A percentile compares a stretch with the other conserved stretches of the same genome.
These are phyloP conservation scores for Serendipita sp. DNA, from an alignment of 768 basidiomycete genomes.

Conservation along the genomic window DNA sequence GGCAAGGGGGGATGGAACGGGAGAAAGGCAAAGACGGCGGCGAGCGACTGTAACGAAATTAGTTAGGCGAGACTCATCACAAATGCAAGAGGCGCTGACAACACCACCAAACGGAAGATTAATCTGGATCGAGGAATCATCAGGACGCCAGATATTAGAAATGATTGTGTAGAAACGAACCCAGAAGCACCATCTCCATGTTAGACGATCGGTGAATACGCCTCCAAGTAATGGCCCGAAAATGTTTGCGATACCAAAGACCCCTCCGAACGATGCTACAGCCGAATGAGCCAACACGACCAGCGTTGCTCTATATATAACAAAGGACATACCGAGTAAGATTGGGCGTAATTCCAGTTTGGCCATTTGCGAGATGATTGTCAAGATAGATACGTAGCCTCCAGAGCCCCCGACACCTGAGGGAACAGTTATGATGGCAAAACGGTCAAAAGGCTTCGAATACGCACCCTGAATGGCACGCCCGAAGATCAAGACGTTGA, in stretches of 20 bases:
- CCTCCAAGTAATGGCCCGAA: constrained; percentile 24
- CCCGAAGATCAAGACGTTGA: constrained; percentile 21
- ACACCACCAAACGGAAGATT: constrained; percentile 3
- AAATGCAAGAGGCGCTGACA: background rate
- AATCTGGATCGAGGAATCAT: background rate
- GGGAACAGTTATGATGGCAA: background rate
- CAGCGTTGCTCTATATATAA: background rate
- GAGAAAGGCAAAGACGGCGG: background rate
- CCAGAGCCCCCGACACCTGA: background rate
- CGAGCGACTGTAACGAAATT: background rate
- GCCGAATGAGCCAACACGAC: too few species aligned
- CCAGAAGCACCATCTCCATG: constrained; percentile 22
- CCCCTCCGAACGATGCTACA: constrained; percentile 7
- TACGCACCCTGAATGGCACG: constrained; percentile 23
- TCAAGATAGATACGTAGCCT: background rate
- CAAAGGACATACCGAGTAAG: background rate
- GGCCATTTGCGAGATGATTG: constrained; percentile 10
- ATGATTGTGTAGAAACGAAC: background rate
- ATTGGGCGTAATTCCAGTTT: constrained; percentile 4
- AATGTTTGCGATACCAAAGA: constrained; percentile 21
- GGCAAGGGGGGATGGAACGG: background rate
- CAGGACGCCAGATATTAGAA: background rate
- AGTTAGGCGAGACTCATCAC: background rate
- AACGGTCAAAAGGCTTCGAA: constrained; percentile 16
- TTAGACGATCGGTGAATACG: constrained; percentile 22